Percentiles rank a stretch among this genome's conserved stretches.
Evolutionary conservation across 768 basidiomycete genomes (phyloP).

Genomic region (Pulveroboletus ravenelii): DNA sequence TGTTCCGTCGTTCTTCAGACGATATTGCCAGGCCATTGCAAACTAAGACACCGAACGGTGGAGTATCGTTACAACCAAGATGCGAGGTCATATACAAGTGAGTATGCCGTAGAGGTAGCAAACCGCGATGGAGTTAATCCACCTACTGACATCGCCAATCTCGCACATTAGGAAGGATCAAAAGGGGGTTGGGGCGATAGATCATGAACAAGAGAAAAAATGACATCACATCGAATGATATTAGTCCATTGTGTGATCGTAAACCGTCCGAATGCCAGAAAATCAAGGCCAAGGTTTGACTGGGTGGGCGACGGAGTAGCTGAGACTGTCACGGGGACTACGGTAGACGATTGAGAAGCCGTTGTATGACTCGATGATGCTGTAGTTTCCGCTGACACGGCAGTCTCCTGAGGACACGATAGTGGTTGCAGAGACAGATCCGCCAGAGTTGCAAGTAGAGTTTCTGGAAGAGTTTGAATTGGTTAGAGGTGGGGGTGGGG

Average conservation of each 20-base stretch:
- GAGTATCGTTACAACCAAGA: too few species aligned
- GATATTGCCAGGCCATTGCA: conserved; percentile 1
- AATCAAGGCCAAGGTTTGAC: conserved; percentile 10
- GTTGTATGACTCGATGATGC: not conserved
- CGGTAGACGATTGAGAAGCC: not conserved
- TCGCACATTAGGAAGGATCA: conserved; percentile 11
- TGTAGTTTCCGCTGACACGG: not conserved
- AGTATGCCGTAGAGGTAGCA: conserved; percentile 10
- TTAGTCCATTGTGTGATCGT: conserved; percentile 8
- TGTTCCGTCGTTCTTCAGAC: conserved; percentile 6
- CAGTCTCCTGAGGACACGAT: not conserved
- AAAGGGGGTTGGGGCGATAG: not conserved
- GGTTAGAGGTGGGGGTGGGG: not conserved
- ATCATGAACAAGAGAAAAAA: conserved; percentile 19
- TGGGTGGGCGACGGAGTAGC: conserved; percentile 10
- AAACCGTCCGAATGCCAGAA: conserved; percentile 8
- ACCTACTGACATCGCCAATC: conserved; percentile 14
- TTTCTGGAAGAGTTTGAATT: not conserved
- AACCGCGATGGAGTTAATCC: conserved; percentile 9
- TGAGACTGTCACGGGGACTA: conserved; percentile 4
- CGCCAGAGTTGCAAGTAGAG: not conserved
- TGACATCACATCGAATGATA: conserved; percentile 5
- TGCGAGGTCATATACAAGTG: too few species aligned
- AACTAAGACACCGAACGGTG: not conserved
- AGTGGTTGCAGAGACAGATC: not conserved